phyloP scores from a whole-genome alignment of 306 rosid genomes.

The Canavalia gladiata region DNA sequence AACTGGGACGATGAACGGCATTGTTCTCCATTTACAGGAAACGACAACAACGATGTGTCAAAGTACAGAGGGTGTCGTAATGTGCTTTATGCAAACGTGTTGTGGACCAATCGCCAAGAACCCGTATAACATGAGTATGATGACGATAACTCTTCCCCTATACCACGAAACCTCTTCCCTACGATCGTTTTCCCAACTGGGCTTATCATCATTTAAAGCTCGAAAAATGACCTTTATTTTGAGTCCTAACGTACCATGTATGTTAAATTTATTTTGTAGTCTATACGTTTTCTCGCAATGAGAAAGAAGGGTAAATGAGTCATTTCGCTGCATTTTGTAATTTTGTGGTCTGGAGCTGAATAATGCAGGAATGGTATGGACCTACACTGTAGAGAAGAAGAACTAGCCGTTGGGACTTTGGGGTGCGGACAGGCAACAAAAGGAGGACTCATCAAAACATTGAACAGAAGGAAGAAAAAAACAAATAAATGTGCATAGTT shows the following conservation, averaged over 20 bases:
- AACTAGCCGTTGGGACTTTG: conserved; percentile 75
- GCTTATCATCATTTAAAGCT: neutral
- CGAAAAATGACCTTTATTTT: neutral
- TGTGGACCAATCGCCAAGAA: conserved; percentile 34
- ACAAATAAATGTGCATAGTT: conserved; percentile 29
- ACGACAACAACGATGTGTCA: conserved; percentile 30
- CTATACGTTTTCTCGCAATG: neutral
- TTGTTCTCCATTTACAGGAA: conserved; percentile 36
- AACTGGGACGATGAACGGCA: conserved; percentile 12
- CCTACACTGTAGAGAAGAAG: conserved; percentile 39
- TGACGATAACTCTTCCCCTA: neutral
- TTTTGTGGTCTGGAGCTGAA: conserved; percentile 27
- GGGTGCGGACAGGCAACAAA: conserved; percentile 58
- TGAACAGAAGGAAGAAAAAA: neutral
- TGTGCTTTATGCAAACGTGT: conserved; percentile 28
- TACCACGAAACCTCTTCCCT: neutral
- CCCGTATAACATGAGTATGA: conserved; percentile 23
- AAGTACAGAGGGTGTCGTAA: conserved; percentile 14
- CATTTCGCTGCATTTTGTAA: conserved; percentile 38
- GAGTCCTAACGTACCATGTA: neutral
- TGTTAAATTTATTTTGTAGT: too few relatives aligned
- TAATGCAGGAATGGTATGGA: conserved; percentile 37
- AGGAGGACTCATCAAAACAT: conserved; percentile 29
- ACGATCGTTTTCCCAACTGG: neutral
- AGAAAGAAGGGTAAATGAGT: conserved; percentile 14